phyloP scores from a whole-genome alignment of 257 asterid species.

The Nicotiana attenuata region DNA sequence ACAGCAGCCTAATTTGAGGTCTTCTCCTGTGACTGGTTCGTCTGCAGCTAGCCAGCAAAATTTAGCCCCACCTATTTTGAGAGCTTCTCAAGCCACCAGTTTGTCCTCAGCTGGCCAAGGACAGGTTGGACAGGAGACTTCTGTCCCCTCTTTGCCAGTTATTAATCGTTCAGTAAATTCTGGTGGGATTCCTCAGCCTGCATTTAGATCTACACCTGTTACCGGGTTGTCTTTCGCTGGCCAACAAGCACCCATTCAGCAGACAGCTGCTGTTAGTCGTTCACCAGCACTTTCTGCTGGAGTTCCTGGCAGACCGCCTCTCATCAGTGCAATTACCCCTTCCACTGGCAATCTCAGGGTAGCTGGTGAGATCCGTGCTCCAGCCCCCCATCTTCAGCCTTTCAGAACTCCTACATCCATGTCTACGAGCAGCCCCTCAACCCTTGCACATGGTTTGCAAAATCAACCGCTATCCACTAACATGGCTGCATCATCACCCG shows the following conservation, averaged over 20 bases:
- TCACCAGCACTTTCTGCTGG: slow-evolving; percentile 34
- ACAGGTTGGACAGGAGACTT: slow-evolving; percentile 7
- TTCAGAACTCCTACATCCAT: slow-evolving; percentile 34
- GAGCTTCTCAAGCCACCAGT: slow-evolving; percentile 4
- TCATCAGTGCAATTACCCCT: slow-evolving; percentile 46
- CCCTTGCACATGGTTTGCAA: slow-evolving; percentile 12
- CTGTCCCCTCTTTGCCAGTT: slow-evolving; percentile 6
- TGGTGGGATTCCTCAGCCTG: neutral
- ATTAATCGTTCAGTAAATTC: neutral
- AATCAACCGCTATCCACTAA: slow-evolving; percentile 12
- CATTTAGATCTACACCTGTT: slow-evolving; percentile 14
- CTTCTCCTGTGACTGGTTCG: slow-evolving; percentile 13
- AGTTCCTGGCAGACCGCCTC: slow-evolving; percentile 48
- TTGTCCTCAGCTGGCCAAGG: slow-evolving; percentile 21
- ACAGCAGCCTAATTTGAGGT: slow-evolving; percentile 25
- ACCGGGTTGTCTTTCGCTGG: slow-evolving; percentile 11
- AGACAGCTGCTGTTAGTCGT: slow-evolving; percentile 23
- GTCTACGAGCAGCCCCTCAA: slow-evolving; percentile 12
- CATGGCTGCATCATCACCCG: slow-evolving; percentile 17
- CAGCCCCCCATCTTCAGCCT: slow-evolving; percentile 44
- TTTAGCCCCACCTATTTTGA: neutral
- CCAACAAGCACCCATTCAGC: slow-evolving; percentile 28
- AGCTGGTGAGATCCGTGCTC: slow-evolving; percentile 37
- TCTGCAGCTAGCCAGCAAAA: slow-evolving; percentile 16
- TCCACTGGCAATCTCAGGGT: slow-evolving; percentile 28